These are phyloP conservation scores for Dioszegia hungarica DNA, from an alignment of 768 basidiomycete genomes.

Conservation along the genomic window DNA sequence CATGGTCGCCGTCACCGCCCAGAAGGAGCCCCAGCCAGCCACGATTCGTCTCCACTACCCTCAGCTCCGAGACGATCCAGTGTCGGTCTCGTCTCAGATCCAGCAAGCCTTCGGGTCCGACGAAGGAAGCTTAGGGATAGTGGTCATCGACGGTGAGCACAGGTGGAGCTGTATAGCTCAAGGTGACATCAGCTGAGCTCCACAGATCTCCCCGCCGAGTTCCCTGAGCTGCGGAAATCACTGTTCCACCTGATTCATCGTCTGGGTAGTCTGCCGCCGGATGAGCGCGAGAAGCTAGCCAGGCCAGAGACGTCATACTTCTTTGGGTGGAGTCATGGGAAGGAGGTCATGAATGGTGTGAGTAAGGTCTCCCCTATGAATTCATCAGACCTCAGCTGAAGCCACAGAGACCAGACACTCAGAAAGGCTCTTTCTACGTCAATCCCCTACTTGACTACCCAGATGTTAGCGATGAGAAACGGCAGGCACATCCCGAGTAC, in stretches of 20 bases:
- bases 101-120: slow-evolving; percentile 39
- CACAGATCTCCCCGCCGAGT: slow-evolving; percentile 68
- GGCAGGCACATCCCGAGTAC: slow-evolving; percentile 61
- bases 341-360: slow-evolving; percentile 94
- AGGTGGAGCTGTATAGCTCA: no score
- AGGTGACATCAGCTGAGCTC: not conserved
- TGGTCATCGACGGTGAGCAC: slow-evolving; percentile 37
- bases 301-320: slow-evolving; percentile 71
- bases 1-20: no score
- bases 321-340: slow-evolving; percentile 99
- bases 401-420: slow-evolving; percentile 56
- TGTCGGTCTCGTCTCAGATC: slow-evolving; percentile 13
- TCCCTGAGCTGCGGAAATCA: slow-evolving; percentile 60
- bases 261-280: slow-evolving; percentile 68
- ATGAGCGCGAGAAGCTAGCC: slow-evolving; percentile 65
- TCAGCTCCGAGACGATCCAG: slow-evolving; percentile 13
- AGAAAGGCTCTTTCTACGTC: slow-evolving; percentile 94
- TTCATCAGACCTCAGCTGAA: not conserved
- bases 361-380: not conserved
- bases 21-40: not conserved
- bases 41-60: slow-evolving; percentile 7
- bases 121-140: slow-evolving; percentile 40
- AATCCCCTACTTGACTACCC: slow-evolving; percentile 67
- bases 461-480: slow-evolving; percentile 58
- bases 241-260: slow-evolving; percentile 69